A percentile compares a stretch with the other conserved stretches of the same genome.
These are phyloP conservation scores for Wickerhamiella pararugosa DNA, from an alignment of 1,139 yeast genomes.

Conservation along the genomic window DNA sequence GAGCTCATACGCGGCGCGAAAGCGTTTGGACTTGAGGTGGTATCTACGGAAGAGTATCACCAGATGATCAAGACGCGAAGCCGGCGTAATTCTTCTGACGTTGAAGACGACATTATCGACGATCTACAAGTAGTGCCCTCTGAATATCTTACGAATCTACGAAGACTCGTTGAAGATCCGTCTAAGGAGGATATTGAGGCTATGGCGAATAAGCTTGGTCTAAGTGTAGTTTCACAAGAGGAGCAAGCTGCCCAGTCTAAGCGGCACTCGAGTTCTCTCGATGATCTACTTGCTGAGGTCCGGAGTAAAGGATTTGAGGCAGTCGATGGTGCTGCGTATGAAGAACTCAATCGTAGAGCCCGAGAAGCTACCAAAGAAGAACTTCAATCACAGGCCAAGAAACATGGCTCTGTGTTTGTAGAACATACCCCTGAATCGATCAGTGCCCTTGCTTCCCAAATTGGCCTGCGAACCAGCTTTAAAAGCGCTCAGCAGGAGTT, in stretches of 20 bases:
- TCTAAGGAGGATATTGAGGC: constrained; percentile 20
- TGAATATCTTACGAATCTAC: constrained; percentile 21
- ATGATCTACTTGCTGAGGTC: no score
- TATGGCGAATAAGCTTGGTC: constrained; percentile 20
- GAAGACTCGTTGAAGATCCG: constrained; percentile 24
- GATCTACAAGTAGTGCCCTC: constrained; percentile 25
- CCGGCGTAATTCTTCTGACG: background rate
- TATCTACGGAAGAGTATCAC: constrained; percentile 26
- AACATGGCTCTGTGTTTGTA: no score
- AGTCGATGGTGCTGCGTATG: background rate
- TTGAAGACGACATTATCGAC: constrained; percentile 9
- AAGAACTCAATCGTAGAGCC: background rate
- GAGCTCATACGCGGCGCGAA: constrained; percentile 27
- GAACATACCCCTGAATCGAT: no score
- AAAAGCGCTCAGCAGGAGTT: constrained; percentile 9
- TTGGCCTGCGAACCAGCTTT: background rate
- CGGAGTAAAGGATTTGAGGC: no score
- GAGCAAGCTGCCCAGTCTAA: no score
- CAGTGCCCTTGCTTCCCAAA: background rate
- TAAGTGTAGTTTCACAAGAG: constrained; percentile 7
- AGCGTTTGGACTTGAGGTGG: constrained; percentile 27
- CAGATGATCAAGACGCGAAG: constrained; percentile 10
- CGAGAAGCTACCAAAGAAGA: constrained; percentile 22
- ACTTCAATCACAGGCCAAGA: constrained; percentile 9
- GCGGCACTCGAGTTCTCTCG: no score